A percentile compares a stretch with the other conserved stretches of the same genome.
Conservation (phyloP, 2,329 filamentous ascomycete species). For the Rosellinia necatrix region DNA sequence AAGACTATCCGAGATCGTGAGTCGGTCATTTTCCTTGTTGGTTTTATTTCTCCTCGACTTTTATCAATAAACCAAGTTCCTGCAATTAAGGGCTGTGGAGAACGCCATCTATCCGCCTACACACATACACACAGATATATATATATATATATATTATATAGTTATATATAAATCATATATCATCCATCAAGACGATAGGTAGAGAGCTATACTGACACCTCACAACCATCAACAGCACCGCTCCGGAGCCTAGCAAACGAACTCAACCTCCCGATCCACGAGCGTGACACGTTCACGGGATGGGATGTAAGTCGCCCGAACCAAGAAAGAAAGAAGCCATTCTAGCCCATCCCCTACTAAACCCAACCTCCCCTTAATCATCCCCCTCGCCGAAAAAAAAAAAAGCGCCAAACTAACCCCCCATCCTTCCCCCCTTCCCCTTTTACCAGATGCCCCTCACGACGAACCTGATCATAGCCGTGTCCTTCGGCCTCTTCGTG, state of each 20-base stretch:
- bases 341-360: neutral
- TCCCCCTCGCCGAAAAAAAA: no score
- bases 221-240: conserved; percentile 61
- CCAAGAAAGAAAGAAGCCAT: neutral
- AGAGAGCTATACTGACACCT: conserved; percentile 11
- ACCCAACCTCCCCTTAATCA: neutral
- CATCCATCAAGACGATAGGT: no score
- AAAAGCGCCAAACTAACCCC: neutral
- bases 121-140: neutral
- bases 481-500: conserved; percentile 92
- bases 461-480: conserved; percentile 83
- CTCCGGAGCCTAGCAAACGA: conserved; percentile 68
- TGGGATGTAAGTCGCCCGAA: conserved; percentile 70
- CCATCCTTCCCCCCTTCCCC: no score
- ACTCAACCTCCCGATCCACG: conserved; percentile 70
- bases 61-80: no score
- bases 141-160: neutral
- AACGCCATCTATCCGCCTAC: no score
- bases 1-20: conserved; percentile 70
- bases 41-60: neutral
- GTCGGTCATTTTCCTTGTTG: conserved; percentile 18
- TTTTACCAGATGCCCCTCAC: conserved; percentile 59
- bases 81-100: no score
- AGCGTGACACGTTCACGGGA: conserved; percentile 78
- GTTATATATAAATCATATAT: no score